Evolutionary conservation across 2,329 filamentous ascomycete species (phyloP).

Genomic region (Trichoderma hamatum): DNA sequence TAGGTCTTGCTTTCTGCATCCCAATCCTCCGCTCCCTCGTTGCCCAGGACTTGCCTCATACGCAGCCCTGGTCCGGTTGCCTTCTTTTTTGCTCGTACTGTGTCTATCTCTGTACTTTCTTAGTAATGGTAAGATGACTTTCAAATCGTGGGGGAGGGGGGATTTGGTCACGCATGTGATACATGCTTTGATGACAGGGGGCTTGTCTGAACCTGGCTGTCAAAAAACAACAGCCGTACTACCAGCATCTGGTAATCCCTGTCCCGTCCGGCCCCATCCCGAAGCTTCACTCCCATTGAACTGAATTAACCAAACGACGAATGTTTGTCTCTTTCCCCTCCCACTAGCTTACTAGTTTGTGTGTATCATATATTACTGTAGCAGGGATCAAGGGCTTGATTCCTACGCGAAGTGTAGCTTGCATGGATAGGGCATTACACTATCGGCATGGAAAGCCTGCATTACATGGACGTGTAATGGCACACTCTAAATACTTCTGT

Average conservation of each 20-base stretch:
- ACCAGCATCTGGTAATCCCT: not conserved
- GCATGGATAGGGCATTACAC: not conserved
- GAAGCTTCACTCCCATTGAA: not conserved
- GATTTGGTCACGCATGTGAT: not conserved
- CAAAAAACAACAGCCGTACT: not conserved
- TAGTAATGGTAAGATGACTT: slow-evolving; percentile 3
- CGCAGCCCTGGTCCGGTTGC: not conserved
- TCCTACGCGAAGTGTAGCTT: slow-evolving; percentile 13
- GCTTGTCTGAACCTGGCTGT: not conserved
- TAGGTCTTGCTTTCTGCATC: slow-evolving; percentile 1
- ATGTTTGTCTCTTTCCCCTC: slow-evolving; percentile 7
- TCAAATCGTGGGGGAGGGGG: slow-evolving; percentile 5
- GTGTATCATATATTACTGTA: not conserved
- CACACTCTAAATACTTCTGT: slow-evolving; percentile 4
- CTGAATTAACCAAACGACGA: not conserved
- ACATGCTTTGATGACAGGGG: not conserved
- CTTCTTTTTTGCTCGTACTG: slow-evolving; percentile 4
- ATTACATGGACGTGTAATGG: not conserved
- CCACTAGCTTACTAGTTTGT: not conserved
- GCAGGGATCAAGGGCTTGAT: slow-evolving; percentile 1
- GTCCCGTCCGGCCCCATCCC: not conserved
- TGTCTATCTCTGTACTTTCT: not conserved
- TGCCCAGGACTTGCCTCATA: not conserved
- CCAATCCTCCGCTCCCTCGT: not conserved
- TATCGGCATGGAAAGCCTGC: not conserved